Percentiles rank a stretch among this genome's conserved stretches.
phyloP scores from a whole-genome alignment of 2,329 filamentous ascomycete genomes.

The Epichloe sp. region DNA sequence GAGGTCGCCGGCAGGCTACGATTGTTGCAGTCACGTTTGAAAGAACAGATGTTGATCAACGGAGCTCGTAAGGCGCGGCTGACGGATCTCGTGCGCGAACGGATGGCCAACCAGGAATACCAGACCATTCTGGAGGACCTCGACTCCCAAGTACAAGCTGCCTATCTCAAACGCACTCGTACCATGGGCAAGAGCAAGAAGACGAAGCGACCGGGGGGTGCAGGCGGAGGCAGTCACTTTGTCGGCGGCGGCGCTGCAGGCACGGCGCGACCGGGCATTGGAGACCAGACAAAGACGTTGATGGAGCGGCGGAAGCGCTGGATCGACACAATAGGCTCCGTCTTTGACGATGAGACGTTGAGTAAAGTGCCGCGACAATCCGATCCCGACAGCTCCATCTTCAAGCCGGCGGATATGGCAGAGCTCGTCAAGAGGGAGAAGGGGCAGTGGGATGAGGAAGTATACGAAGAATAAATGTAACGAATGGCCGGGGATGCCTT shows the following conservation, averaged over 20 bases:
- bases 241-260: slow-evolving; percentile 47
- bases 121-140: slow-evolving; percentile 93
- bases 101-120: slow-evolving; percentile 95
- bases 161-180: slow-evolving; percentile 89
- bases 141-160: slow-evolving; percentile 85
- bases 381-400: slow-evolving; percentile 57
- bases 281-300: slow-evolving; percentile 77
- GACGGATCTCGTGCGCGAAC: slow-evolving; percentile 75
- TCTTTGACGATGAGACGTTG: slow-evolving; percentile 74
- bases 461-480: slow-evolving; percentile 44
- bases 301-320: slow-evolving; percentile 87
- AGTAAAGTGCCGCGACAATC: slow-evolving; percentile 53
- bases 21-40: slow-evolving; percentile 68
- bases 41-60: slow-evolving; percentile 74
- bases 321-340: slow-evolving; percentile 81
- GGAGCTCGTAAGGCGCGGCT: slow-evolving; percentile 81
- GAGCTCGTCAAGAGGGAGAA: slow-evolving; percentile 62
- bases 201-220: slow-evolving; percentile 65
- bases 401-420: slow-evolving; percentile 59
- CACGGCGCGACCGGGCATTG: slow-evolving; percentile 66
- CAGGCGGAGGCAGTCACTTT: slow-evolving; percentile 55
- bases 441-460: slow-evolving; percentile 71
- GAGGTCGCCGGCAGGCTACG: slow-evolving; percentile 85
- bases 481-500: not conserved
- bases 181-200: slow-evolving; percentile 93